These are phyloP conservation scores for Rhizopogon sp. DNA, from an alignment of 768 basidiomycete species.

Conservation along the genomic window DNA sequence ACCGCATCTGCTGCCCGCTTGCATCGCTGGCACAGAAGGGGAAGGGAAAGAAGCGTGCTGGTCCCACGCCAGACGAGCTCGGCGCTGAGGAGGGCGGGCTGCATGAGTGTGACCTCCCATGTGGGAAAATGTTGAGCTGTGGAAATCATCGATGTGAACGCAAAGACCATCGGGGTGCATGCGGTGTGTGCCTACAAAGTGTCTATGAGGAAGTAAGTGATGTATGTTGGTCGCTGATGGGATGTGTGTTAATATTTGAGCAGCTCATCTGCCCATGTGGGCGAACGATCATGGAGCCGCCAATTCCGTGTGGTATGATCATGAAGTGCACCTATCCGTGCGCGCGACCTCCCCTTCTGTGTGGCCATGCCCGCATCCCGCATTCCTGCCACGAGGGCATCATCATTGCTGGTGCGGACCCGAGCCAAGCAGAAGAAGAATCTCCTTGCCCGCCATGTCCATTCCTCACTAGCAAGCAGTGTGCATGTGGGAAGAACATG, in stretches of 20 bases:
- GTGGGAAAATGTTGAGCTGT: constrained; percentile 66
- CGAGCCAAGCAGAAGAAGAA: not conserved
- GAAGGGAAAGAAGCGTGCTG: constrained; percentile 55
- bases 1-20: constrained; percentile 84
- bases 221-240: not conserved
- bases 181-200: constrained; percentile 80
- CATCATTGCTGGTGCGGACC: constrained; percentile 22
- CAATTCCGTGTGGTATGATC: constrained; percentile 80
- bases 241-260: not conserved
- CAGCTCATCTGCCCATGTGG: constrained; percentile 81
- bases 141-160: constrained; percentile 78
- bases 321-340: constrained; percentile 83
- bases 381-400: constrained; percentile 82
- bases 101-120: constrained; percentile 82
- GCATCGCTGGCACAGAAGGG: constrained; percentile 61
- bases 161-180: constrained; percentile 78
- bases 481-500: constrained; percentile 85
- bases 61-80: constrained; percentile 25
- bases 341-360: constrained; percentile 57
- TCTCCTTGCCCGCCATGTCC: constrained; percentile 80
- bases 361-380: constrained; percentile 74
- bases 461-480: constrained; percentile 69
- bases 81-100: constrained; percentile 62
- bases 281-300: constrained; percentile 82
- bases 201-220: constrained; percentile 82